A percentile compares a stretch with the other conserved stretches of the same genome.
Conservation (phyloP, 2,329 filamentous ascomycete genomes). For the Fragosphaeria purpurea region DNA sequence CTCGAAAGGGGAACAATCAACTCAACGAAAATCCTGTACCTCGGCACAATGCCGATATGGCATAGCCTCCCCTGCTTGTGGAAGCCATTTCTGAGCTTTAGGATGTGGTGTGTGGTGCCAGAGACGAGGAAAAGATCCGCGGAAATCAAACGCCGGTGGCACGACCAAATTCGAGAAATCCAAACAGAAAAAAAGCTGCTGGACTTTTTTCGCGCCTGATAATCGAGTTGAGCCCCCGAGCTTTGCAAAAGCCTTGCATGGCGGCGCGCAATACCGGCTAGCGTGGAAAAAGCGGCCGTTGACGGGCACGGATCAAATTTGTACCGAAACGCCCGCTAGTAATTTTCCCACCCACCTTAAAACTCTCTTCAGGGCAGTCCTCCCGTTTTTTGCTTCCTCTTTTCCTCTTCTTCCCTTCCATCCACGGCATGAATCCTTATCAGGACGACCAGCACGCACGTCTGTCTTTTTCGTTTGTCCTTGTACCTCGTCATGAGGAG, state of each 20-base stretch:
- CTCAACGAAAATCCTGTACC: slow-evolving; percentile 25
- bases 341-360: not conserved
- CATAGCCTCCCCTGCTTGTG: slow-evolving; percentile 46
- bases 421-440: slow-evolving; percentile 82
- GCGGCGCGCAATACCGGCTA: too few species aligned
- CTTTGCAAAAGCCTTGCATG: too few species aligned
- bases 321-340: not conserved
- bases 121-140: not conserved
- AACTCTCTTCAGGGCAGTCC: not conserved
- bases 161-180: too few species aligned
- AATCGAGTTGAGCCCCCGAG: too few species aligned
- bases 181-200: too few species aligned
- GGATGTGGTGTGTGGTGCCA: not conserved
- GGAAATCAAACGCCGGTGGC: not conserved
- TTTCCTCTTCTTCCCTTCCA: slow-evolving; percentile 23
- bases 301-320: too few species aligned
- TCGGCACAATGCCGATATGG: slow-evolving; percentile 37
- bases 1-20: not conserved
- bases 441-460: slow-evolving; percentile 29
- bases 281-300: too few species aligned
- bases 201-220: too few species aligned
- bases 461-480: slow-evolving; percentile 6
- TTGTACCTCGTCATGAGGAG: not conserved
- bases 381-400: slow-evolving; percentile 20
- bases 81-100: slow-evolving; percentile 33